Evolutionary conservation across 345 rosid species (phyloP).

Genomic region (Hibiscus trionum): DNA sequence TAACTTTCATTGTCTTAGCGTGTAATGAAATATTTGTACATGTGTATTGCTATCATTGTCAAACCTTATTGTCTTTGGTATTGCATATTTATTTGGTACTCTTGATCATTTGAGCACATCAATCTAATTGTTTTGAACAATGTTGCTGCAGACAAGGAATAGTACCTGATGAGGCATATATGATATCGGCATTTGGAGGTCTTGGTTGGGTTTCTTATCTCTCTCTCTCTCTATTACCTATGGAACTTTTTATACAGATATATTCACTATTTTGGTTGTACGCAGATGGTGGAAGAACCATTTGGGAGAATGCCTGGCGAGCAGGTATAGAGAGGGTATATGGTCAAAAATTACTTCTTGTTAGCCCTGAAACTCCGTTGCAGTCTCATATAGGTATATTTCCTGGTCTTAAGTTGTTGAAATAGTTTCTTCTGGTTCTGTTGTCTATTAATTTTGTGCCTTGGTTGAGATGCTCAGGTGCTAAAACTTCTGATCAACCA

Average conservation of each 20-base stretch:
- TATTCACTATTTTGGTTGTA: constrained; percentile 14
- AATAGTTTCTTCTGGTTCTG: background rate
- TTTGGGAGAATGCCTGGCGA: constrained; percentile 85
- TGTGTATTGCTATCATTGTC: background rate
- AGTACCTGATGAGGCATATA: constrained; percentile 90
- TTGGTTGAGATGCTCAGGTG: constrained; percentile 24
- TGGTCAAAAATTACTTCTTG: constrained; percentile 42
- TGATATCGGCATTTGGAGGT: constrained; percentile 97
- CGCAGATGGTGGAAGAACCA: constrained; percentile 73
- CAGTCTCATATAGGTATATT: constrained; percentile 60
- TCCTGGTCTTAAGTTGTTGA: background rate
- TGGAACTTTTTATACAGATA: background rate
- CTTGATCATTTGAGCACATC: constrained; percentile 4
- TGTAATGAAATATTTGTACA: background rate
- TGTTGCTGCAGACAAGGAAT: constrained; percentile 69
- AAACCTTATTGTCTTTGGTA: background rate
- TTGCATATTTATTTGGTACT: background rate
- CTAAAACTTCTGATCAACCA: constrained; percentile 41
- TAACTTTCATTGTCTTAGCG: background rate
- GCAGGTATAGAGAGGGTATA: constrained; percentile 48
- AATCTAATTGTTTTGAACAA: background rate
- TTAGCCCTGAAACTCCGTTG: constrained; percentile 58
- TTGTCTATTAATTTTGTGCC: background rate
- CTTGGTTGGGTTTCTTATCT: constrained; percentile 42
- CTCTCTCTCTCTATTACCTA: constrained; percentile 12